A percentile compares a stretch with the other conserved stretches of the same genome.
Evolutionary conservation across 148 eudicot genomes (phyloP).

Genomic region (Rhododendron molle): DNA sequence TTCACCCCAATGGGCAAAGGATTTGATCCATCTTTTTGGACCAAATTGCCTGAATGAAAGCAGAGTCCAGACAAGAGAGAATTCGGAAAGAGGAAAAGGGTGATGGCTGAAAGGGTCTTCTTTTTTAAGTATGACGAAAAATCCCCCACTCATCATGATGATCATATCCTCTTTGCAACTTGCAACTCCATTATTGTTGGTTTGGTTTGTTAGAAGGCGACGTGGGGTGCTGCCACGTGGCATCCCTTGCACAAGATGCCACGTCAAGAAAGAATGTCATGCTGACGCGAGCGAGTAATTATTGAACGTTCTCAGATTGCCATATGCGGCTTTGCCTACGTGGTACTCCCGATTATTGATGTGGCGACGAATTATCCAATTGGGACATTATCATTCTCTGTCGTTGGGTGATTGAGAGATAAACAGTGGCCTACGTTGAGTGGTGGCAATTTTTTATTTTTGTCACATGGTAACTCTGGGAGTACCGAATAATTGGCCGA

Average conservation of each 20-base stretch:
- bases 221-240: slow-evolving; percentile 7
- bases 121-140: background rate
- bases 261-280: background rate
- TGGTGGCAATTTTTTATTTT: background rate
- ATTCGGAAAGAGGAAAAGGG: background rate
- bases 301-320: too few relatives aligned
- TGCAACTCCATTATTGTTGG: slow-evolving; percentile 2
- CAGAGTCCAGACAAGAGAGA: background rate
- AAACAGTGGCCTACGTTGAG: too few relatives aligned
- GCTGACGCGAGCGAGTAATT: background rate
- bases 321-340: too few relatives aligned
- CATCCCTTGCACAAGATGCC: background rate
- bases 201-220: slow-evolving; percentile 2
- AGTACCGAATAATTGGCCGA: background rate
- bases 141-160: background rate
- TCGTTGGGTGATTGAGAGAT: background rate
- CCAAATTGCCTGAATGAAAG: slow-evolving; percentile 1
- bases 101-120: background rate
- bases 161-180: background rate
- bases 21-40: background rate
- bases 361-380: too few relatives aligned
- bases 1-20: background rate
- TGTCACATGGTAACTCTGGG: background rate
- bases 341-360: too few relatives aligned
- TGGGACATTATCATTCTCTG: background rate